These are phyloP conservation scores for Schizosaccharomyces pombe DNA, from an alignment of 805 yeast genomes.

Conservation along the genomic window DNA sequence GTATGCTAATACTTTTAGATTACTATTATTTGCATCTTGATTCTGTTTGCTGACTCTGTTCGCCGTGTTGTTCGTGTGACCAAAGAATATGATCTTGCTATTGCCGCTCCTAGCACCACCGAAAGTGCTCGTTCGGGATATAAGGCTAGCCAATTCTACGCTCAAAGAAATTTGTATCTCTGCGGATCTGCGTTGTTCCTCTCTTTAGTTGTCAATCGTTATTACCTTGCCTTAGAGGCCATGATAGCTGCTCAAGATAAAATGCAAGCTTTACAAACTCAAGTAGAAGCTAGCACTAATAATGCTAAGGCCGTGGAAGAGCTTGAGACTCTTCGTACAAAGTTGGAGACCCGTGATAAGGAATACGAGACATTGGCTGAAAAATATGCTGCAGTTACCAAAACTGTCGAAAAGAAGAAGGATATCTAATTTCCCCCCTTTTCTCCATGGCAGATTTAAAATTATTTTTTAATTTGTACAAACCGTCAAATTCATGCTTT, in stretches of 20 bases:
- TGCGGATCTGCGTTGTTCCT: constrained; percentile 88
- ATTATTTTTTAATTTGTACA: too few relatives aligned
- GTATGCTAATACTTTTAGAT: constrained; percentile 45
- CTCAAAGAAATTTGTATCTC: constrained; percentile 87
- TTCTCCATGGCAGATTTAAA: too few relatives aligned
- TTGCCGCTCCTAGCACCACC: constrained; percentile 15
- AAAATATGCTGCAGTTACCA: background rate
- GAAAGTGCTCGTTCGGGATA: constrained; percentile 51
- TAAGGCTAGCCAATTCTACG: constrained; percentile 76
- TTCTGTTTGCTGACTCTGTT: constrained; percentile 70
- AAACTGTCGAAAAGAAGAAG: constrained; percentile 1
- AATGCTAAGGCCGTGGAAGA: background rate
- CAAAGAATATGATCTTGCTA: constrained; percentile 26
- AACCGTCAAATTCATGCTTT: too few relatives aligned
- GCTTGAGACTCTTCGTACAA: background rate
- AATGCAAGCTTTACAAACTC: constrained; percentile 19
- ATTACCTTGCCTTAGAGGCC: constrained; percentile 58
- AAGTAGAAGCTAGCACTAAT: background rate
- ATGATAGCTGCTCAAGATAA: constrained; percentile 38
- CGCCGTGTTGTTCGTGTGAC: constrained; percentile 54
- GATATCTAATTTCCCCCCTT: background rate
- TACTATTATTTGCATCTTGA: constrained; percentile 55
- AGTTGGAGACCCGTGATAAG: background rate
- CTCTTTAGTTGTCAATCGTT: constrained; percentile 63
- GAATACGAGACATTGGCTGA: background rate